phyloP scores from a whole-genome alignment of 306 rosid species.

The Cucurbita moschata region DNA sequence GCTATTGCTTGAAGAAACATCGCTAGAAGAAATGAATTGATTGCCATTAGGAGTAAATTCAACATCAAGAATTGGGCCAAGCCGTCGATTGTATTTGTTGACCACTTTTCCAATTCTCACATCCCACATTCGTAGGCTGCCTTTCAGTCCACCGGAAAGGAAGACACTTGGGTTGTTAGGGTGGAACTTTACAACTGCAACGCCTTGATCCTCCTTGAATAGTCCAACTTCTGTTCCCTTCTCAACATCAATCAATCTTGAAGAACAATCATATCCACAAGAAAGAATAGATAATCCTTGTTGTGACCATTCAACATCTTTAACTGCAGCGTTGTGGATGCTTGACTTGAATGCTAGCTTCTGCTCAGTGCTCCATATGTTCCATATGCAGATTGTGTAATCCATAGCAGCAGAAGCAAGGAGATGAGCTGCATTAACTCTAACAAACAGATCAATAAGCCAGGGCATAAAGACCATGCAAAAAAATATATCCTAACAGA shows the following conservation, averaged over 20 bases:
- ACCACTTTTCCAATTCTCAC: constrained; percentile 48
- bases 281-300: constrained; percentile 59
- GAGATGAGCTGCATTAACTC: constrained; percentile 83
- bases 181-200: constrained; percentile 62
- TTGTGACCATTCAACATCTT: constrained; percentile 70
- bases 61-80: constrained; percentile 71
- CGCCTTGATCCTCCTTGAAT: constrained; percentile 53
- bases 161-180: constrained; percentile 52
- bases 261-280: constrained; percentile 68
- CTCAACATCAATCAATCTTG: constrained; percentile 73
- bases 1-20: constrained; percentile 50
- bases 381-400: constrained; percentile 58
- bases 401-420: constrained; percentile 98
- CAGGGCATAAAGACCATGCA: background rate
- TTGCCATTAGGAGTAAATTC: constrained; percentile 53
- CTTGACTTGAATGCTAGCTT: constrained; percentile 42
- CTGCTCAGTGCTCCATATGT: constrained; percentile 69
- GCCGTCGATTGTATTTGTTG: constrained; percentile 43
- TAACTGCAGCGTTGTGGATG: constrained; percentile 62
- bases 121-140: constrained; percentile 68
- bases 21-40: constrained; percentile 72
- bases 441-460: constrained; percentile 35
- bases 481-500: background rate
- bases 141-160: constrained; percentile 73
- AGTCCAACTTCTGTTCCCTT: constrained; percentile 59